Conservation (phyloP, 2,329 filamentous ascomycete genomes). For the Botrytis porri region DNA sequence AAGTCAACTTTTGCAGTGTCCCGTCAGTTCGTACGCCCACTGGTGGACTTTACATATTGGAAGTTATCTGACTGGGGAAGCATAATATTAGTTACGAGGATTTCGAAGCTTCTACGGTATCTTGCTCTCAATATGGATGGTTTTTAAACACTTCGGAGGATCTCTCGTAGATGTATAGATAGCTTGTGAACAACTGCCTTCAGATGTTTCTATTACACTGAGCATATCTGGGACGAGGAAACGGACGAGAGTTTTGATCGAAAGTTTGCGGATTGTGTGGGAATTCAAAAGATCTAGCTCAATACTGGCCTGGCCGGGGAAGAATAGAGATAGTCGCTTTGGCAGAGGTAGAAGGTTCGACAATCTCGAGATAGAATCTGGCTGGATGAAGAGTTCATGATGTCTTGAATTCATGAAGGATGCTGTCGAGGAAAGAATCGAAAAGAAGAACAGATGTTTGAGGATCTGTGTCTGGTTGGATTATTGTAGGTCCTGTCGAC, state of each 20-base stretch:
- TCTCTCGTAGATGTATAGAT: not conserved
- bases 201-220: not conserved
- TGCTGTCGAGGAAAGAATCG: no score
- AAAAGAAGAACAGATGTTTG: not conserved
- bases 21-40: no score
- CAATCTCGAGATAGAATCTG: not conserved
- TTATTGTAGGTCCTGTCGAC: not conserved
- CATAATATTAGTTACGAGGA: no score
- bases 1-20: no score
- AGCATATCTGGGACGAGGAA: not conserved
- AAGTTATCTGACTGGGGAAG: no score
- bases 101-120: not conserved
- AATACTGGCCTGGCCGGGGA: no score
- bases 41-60: not conserved
- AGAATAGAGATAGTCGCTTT: not conserved
- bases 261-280: not conserved
- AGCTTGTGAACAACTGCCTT: not conserved
- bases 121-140: no score
- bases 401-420: not conserved
- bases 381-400: not conserved
- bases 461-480: not conserved
- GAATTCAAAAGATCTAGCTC: not conserved
- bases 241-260: not conserved
- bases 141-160: not conserved
- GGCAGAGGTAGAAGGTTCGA: not conserved